These are phyloP conservation scores for Conringia planisiliqua DNA, from an alignment of 345 rosid genomes.

Conservation along the genomic window DNA sequence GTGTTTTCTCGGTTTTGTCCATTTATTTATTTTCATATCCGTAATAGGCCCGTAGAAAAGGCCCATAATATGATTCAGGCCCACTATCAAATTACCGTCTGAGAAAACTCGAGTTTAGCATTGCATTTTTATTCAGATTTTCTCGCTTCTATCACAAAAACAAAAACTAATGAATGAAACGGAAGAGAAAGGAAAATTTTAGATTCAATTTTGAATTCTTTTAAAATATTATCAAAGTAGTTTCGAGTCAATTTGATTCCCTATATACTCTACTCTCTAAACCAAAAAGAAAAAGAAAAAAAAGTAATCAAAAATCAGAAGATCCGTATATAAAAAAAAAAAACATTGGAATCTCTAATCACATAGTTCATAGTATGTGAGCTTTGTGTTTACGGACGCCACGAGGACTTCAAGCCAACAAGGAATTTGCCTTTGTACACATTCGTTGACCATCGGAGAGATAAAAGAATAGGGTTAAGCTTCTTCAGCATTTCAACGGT, in stretches of 20 bases:
- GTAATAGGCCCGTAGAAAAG: neutral
- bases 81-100: neutral
- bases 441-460: constrained; percentile 69
- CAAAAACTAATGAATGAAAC: neutral
- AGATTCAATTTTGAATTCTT: neutral
- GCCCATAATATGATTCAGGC: constrained; percentile 7
- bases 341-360: neutral
- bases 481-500: constrained; percentile 51
- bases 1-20: constrained; percentile 12
- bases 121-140: neutral
- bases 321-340: neutral
- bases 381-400: constrained; percentile 62
- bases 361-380: too few relatives aligned
- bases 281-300: neutral
- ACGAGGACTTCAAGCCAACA: constrained; percentile 62
- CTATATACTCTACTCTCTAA: constrained; percentile 9
- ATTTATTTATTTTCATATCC: neutral
- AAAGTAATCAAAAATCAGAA: neutral
- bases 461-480: constrained; percentile 53
- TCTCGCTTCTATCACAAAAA: neutral
- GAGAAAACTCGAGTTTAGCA: neutral
- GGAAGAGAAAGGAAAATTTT: neutral
- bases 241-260: neutral
- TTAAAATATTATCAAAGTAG: neutral
- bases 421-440: constrained; percentile 59